Evolutionary conservation across 768 basidiomycete genomes (phyloP), one percentile per base, ranked within the genome.

Genomic region (Lactarius akahatsu): DNA sequence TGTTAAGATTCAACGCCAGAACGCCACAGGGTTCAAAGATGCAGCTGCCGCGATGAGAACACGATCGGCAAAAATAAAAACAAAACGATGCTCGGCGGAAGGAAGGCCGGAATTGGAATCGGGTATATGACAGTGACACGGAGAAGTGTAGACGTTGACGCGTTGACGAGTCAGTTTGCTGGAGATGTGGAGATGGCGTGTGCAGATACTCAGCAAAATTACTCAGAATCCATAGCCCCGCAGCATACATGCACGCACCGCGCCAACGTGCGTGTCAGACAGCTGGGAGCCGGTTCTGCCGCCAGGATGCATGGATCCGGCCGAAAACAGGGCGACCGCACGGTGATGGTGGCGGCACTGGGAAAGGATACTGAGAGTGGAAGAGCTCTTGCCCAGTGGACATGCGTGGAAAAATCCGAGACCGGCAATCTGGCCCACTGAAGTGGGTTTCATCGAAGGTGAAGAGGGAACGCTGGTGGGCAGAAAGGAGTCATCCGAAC

Each of bases 401-500:
- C 57, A 40, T 34, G 57, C 36, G 30, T 50, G 61, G 38, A 47
- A 57, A 47, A 52, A 57, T 23, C 32, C 11, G n/a, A 43, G 30
- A 7, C 61, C 65, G 56, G 43, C 34, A 57, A 45, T 28, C 55
- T 61, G 64, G 64, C 43, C 36, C 8, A 36, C 59, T 38, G 43
- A 57, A 57, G 45, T 52, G 55, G 36, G 60, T 40, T 62, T 66
- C 55, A 59, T 41, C 58, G 58, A 52, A 57, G n/a, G 52, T 23
- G 54, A 61, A 34, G 32, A 38, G 40, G 43, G 4, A 62, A 62
- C n/a, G 61, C 38, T 43, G 47, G 61, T 43, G 47, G 50, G 32
- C 76, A 64, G 76, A 76, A 54, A 66, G 59, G 47, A 72, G 64
- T 69, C 68, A 77, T 52, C 45, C 56, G 57, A 36, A 23, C 30